Evolutionary conservation across 768 basidiomycete genomes (phyloP), one percentile per base, ranked within the genome.

Genomic region (Imleria badia): DNA sequence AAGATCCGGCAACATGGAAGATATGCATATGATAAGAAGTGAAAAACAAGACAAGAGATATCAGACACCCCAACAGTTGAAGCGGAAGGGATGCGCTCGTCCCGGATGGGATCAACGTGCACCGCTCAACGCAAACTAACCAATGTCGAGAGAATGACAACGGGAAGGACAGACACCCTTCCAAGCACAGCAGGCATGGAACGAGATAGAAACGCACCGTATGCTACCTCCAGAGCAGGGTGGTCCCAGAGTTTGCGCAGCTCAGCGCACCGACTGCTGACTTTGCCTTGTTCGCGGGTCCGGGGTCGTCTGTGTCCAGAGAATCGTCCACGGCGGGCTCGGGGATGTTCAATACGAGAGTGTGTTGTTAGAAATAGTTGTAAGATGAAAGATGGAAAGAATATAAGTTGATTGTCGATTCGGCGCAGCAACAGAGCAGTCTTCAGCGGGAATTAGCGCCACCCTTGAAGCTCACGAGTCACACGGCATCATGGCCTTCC

Each of bases 221-320:
- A 95, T 49, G 93, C 62, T 93, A 76, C 63, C 93, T 78, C 93
- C 93, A 95, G 10, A 95, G 74, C 12, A 92, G 93, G 4, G 92
- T 95, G 52, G 89, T 94, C 31, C 87, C 87, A 72, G 93, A 95
- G 69, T 92, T 91, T 38, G 88, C 86, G 73, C 94, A 95, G 63
- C 85, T 83, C 56, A 93, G 74, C 9, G 90, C 89, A 57, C 90
- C 89, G 38, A 93, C 81, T 4, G 78, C 70, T 20, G 73, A 70
- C 54, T 71, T 66, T 57, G 50, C 55, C 54, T 71, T 71, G 60
- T 80, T 61, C 60, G 43, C 35, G 12, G 66, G 70, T 22, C 53
- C 48, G 34, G 73, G 72, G 45, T 64, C 70, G 5, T 63, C 71
- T n/a, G n/a, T n/a, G n/a, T n/a, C n/a, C n/a, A n/a, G n/a, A n/a